Conservation (phyloP, 2,329 filamentous ascomycete species). For the Aspergillus proliferans region DNA sequence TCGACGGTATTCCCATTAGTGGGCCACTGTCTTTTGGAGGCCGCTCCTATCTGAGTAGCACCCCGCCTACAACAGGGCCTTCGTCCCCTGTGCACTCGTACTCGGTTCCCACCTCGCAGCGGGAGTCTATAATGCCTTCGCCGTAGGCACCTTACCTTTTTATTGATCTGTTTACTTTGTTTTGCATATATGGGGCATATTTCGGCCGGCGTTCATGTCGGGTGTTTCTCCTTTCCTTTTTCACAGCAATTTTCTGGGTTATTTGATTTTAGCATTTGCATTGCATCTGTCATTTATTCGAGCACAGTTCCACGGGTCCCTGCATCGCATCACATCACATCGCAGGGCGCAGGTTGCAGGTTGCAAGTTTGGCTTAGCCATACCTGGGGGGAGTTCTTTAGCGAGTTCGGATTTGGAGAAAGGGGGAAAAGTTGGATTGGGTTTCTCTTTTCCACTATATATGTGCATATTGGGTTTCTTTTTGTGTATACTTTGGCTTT, state of each 20-base stretch:
- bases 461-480: background rate
- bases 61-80: conserved; percentile 29
- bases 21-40: conserved; percentile 22
- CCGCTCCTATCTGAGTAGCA: conserved; percentile 25
- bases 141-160: conserved; percentile 9
- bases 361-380: too few species aligned
- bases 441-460: too few species aligned
- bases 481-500: background rate
- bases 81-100: conserved; percentile 30
- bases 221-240: background rate
- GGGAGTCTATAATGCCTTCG: conserved; percentile 23
- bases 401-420: too few species aligned
- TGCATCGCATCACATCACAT: too few species aligned
- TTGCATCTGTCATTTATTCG: conserved; percentile 17
- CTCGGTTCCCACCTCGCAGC: conserved; percentile 21
- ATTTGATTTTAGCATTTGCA: conserved; percentile 23
- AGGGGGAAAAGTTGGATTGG: too few species aligned
- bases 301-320: background rate
- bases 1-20: conserved; percentile 18
- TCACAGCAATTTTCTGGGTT: background rate
- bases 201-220: background rate
- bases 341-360: too few species aligned
- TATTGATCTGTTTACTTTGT: background rate
- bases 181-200: background rate
- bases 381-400: too few species aligned